Evolutionary conservation across 73 alveolate species (phyloP).

Genomic region (Vitrella brassicaformis): DNA sequence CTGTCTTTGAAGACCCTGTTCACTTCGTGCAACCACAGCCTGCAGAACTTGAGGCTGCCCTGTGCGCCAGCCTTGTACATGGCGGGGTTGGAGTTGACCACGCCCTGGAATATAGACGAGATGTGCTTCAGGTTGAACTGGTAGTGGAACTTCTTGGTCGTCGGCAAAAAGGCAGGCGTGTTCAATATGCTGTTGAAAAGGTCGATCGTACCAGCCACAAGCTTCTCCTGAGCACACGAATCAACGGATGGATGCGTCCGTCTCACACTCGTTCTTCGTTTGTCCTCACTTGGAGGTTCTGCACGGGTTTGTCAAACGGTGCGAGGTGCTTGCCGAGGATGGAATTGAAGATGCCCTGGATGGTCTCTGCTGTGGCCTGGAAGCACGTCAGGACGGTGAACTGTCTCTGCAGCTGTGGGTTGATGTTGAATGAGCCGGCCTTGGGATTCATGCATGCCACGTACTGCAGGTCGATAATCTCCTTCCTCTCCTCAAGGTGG

Average conservation of each 20-base stretch:
- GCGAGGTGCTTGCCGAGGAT: conserved; percentile 81
- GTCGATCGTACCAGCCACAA: conserved; percentile 76
- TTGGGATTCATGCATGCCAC: conserved; percentile 94
- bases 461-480: conserved; percentile 79
- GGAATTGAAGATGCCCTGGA: conserved; percentile 29
- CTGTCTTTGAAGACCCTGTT: conserved; percentile 93
- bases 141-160: conserved; percentile 96
- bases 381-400: conserved; percentile 84
- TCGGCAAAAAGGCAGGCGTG: conserved; percentile 90
- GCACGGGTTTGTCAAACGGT: conserved; percentile 68
- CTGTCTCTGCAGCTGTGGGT: conserved; percentile 91
- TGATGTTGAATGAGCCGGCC: conserved; percentile 98
- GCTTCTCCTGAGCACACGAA: no score
- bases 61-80: conserved; percentile 79
- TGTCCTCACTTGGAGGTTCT: conserved; percentile 69
- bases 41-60: conserved; percentile 46
- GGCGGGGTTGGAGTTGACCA: conserved; percentile 81
- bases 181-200: conserved; percentile 67
- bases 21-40: conserved; percentile 97
- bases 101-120: conserved; percentile 76
- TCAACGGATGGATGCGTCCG: no score
- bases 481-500: conserved; percentile 87
- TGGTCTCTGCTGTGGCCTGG: conserved; percentile 34
- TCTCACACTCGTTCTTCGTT: no score
- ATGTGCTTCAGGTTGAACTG: conserved; percentile 95